Conservation (phyloP, 176 grass and related monocot species). For the Triticum urartu region DNA sequence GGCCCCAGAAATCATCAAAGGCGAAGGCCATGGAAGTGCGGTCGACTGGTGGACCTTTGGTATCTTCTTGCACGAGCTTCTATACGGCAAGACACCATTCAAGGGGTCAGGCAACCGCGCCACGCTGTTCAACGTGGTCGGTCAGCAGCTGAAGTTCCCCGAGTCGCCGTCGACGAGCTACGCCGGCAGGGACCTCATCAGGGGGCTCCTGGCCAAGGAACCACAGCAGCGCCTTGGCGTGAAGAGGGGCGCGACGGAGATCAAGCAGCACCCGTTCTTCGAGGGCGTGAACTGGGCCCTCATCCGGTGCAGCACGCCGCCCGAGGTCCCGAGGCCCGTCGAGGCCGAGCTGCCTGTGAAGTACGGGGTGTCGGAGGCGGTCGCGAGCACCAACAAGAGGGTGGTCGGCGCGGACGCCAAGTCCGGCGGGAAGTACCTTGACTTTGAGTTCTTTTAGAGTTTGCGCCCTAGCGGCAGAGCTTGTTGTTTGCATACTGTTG, state of each 20-base stretch:
- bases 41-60: slow-evolving; percentile 99
- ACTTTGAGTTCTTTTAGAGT: slow-evolving; percentile 97
- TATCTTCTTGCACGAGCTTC: slow-evolving; percentile 83
- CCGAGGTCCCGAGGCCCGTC: slow-evolving; percentile 72
- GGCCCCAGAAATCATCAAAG: slow-evolving; percentile 94
- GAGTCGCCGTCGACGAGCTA: slow-evolving; percentile 79
- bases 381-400: slow-evolving; percentile 63
- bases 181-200: slow-evolving; percentile 75
- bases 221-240: slow-evolving; percentile 80
- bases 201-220: slow-evolving; percentile 88
- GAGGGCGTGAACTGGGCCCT: slow-evolving; percentile 97
- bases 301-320: slow-evolving; percentile 85
- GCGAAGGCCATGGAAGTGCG: slow-evolving; percentile 91
- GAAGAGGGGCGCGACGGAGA: slow-evolving; percentile 90
- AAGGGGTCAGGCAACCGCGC: slow-evolving; percentile 90
- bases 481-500: slow-evolving; percentile 28
- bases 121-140: slow-evolving; percentile 91
- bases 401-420: slow-evolving; percentile 58
- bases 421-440: slow-evolving; percentile 73
- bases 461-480: background rate
- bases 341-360: slow-evolving; percentile 62
- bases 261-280: slow-evolving; percentile 93
- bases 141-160: slow-evolving; percentile 77
- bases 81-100: slow-evolving; percentile 96
- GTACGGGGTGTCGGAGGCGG: slow-evolving; percentile 45